Conservation (phyloP, 306 rosid genomes). For the Astragalus membranaceus region DNA sequence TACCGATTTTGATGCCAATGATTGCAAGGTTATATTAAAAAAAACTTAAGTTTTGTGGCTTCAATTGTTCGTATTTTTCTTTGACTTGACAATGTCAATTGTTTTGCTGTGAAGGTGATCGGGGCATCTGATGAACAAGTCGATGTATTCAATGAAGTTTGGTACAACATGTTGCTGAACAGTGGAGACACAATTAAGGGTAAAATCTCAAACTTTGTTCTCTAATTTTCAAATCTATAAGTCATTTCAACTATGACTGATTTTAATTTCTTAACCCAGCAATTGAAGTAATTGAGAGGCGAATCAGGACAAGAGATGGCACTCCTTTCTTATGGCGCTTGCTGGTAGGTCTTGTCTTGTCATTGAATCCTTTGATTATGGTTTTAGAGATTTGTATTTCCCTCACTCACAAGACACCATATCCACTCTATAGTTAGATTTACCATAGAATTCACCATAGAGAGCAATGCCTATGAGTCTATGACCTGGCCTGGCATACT, state of each 20-base stretch:
- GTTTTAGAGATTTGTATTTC: neutral
- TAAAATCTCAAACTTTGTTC: conserved; percentile 20
- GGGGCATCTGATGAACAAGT: conserved; percentile 92
- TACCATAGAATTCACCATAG: too few species aligned
- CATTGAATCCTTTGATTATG: neutral
- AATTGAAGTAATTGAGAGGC: conserved; percentile 51
- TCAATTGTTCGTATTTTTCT: neutral
- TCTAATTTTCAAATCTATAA: neutral
- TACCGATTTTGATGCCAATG: conserved; percentile 58
- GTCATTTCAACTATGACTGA: neutral
- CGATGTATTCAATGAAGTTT: conserved; percentile 78
- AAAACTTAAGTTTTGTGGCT: neutral
- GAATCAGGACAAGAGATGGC: conserved; percentile 50
- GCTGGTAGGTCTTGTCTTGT: conserved; percentile 38
- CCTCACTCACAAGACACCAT: neutral
- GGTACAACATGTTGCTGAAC: conserved; percentile 63
- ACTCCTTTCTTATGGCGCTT: conserved; percentile 69
- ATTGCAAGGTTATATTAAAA: conserved; percentile 51
- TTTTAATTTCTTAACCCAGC: conserved; percentile 31
- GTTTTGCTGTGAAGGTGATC: conserved; percentile 41
- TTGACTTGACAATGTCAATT: neutral
- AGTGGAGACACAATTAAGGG: conserved; percentile 53
- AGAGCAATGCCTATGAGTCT: too few species aligned
- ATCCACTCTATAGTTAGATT: too few species aligned
- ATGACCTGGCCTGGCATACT: neutral